phyloP scores from a whole-genome alignment of 768 basidiomycete species.

The Mrakia blollopis region DNA sequence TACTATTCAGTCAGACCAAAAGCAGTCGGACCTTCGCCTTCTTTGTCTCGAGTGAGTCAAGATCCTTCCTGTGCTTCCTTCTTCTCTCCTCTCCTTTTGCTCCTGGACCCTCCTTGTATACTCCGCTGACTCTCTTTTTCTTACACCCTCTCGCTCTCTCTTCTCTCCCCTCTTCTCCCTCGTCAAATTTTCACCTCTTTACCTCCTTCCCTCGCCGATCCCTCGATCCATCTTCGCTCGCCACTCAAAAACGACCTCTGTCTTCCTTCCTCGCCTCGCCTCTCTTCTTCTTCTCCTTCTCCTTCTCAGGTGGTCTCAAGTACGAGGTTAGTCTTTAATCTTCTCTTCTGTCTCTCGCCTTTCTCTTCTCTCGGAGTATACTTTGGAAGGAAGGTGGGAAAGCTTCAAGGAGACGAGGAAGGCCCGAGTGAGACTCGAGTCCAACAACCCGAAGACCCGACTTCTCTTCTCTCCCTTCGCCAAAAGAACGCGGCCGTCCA shows the following conservation, averaged over 20 bases:
- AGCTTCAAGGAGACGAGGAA: background rate
- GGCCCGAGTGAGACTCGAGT: background rate
- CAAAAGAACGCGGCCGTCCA: background rate
- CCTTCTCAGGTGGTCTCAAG: slow-evolving; percentile 27
- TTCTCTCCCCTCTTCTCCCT: background rate
- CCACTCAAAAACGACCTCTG: no score
- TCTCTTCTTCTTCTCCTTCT: background rate
- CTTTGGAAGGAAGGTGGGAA: no score
- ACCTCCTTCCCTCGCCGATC: no score
- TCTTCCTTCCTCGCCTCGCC: background rate
- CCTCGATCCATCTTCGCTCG: background rate
- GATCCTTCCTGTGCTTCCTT: background rate
- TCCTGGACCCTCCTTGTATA: background rate
- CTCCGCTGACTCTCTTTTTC: background rate
- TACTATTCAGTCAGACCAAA: slow-evolving; percentile 17
- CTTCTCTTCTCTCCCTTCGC: background rate
- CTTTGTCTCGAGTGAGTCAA: slow-evolving; percentile 21
- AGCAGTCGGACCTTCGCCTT: slow-evolving; percentile 11
- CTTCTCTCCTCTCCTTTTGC: background rate
- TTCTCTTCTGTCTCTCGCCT: no score
- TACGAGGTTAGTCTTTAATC: slow-evolving; percentile 23
- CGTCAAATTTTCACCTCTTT: no score
- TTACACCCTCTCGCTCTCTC: background rate
- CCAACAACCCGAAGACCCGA: background rate
- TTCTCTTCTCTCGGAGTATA: background rate